Base-by-base conservation (phyloP, 2,329 filamentous ascomycete genomes). In the Ilyonectria destructans region DNA sequence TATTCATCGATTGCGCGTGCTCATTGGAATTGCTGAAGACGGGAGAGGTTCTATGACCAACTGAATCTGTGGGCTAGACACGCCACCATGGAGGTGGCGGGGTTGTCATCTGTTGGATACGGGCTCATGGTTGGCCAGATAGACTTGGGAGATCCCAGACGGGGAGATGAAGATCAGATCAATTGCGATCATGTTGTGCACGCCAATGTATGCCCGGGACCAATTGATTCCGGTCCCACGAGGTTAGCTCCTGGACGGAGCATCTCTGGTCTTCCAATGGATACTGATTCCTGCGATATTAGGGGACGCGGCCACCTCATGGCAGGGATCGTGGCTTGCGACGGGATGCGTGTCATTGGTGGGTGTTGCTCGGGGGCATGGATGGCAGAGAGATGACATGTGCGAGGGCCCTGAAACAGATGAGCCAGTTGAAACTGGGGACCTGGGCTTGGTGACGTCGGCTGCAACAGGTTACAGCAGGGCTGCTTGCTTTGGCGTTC, bases 261-360 rank as follows among this genome's bases (percentile, higher is more conserved):
- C 40, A 43, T 17, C 17, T 43, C 12, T 12, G 31, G 31, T 6
- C 37, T 43, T 17, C 7, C 7, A n/a, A n/a, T 43, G 40, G 40
- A 43, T 43, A 43, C 15, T n/a, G 40, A 17, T 43, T 43, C 40
- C 15, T 43, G 40, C 17, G 40, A 58, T 49, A 26, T 56, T 37
- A 52, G 35, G 48, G 40, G 37, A 48, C 46, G 46, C 26, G 54
- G 54, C 45, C 23, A 52, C 54, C 45, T 43, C 33, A 48, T 37
- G 46, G 33, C 17, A 48, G 29, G 57, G 49, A 40, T 26, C 33
- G 31, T 13, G 23, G 29, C 35, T n/a, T 48, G 57, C 33, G 62
- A 64, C 61, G 37, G 45, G 58, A 26, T 23, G 33, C 54, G 66
- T 62, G 68, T 66, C 61, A 62, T 69, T 72, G 69, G 70, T 26